Evolutionary conservation across 176 grass and related monocot genomes (phyloP), one percentile per base, ranked within the genome.

Genomic region (Leersia perrieri): DNA sequence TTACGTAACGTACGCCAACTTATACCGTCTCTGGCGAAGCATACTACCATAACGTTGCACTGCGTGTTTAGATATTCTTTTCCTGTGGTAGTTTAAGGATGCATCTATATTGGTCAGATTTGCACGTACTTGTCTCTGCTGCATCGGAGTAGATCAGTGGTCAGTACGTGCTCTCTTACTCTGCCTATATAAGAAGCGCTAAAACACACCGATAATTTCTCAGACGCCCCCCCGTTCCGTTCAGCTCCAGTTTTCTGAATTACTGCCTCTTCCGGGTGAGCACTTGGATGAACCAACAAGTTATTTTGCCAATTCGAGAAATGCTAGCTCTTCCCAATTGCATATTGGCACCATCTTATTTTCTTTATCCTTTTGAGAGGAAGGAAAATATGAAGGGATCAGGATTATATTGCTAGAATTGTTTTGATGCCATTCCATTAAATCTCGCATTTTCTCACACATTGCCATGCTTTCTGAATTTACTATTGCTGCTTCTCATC

Each of bases 161-260:
- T 68, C 33, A n/a, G 33, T 68, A 68, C 23, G 79, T 23, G 34
- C 32, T 20, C 0, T 55, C 36, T 22, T 41, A 5, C 10, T 25
- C 15, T 73, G 38, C 66, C 67, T 84, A 60, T 84, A 88, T 47
- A 79, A 82, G 9, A 9, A 6, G 47, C 47, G 5, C 66, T 69
- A 40, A 69, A 26, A 14, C 66, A 25, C 66, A 10, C 10, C 23
- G 3, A 5, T 29, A 58, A 68, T 69, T 36, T 28, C 22, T 35
- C 14, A 4, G 34, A 30, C 34, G 22, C 44, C 74, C 34, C n/a
- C n/a, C n/a, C n/a, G n/a, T n/a, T 70, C 49, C 27, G 10, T 32
- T 42, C n/a, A 38, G 7, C 18, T 74, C 47, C 33, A 13, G 15
- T 26, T 30, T 16, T 39, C 26, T 7, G 25, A 42, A 5, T 27